phyloP scores from a whole-genome alignment of 1,284 basidiomycete genomes.

The Anthracocystis panici-leucophaei region DNA sequence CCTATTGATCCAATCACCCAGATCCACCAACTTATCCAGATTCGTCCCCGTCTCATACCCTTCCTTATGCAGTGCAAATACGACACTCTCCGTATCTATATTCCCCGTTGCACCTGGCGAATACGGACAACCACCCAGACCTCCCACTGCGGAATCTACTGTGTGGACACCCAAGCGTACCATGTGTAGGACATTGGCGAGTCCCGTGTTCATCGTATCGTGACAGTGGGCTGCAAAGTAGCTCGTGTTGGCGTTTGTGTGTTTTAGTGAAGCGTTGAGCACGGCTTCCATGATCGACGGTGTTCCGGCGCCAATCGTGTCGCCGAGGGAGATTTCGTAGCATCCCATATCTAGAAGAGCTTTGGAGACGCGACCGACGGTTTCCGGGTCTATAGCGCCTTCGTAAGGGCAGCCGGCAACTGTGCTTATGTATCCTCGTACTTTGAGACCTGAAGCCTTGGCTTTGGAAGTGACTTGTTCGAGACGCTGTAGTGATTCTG shows the following conservation, averaged over 20 bases:
- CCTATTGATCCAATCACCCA: slow-evolving; percentile 50
- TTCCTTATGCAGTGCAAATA: slow-evolving; percentile 83
- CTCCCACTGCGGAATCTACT: slow-evolving; percentile 78
- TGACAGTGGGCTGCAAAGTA: slow-evolving; percentile 77
- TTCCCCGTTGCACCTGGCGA: slow-evolving; percentile 79
- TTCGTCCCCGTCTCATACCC: slow-evolving; percentile 79
- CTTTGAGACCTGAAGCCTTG: slow-evolving; percentile 76
- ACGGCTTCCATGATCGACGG: slow-evolving; percentile 78
- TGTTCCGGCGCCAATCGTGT: slow-evolving; percentile 89
- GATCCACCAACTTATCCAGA: slow-evolving; percentile 52
- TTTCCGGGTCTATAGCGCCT: slow-evolving; percentile 78
- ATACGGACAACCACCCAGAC: slow-evolving; percentile 93
- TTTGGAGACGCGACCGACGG: slow-evolving; percentile 79
- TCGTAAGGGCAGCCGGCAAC: slow-evolving; percentile 84
- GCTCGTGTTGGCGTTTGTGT: slow-evolving; percentile 4
- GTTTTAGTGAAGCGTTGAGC: slow-evolving; percentile 77
- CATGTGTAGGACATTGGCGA: slow-evolving; percentile 72
- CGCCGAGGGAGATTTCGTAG: slow-evolving; percentile 90
- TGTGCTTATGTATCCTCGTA: slow-evolving; percentile 85
- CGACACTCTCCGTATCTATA: slow-evolving; percentile 75
- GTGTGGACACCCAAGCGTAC: slow-evolving; percentile 72
- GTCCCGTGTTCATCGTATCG: slow-evolving; percentile 87
- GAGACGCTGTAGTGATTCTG: slow-evolving; percentile 79
- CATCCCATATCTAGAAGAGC: slow-evolving; percentile 88
- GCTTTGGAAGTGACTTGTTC: slow-evolving; percentile 78